phyloP scores from a whole-genome alignment of 1,284 basidiomycete genomes.

The Microbotryum scabiosae region DNA sequence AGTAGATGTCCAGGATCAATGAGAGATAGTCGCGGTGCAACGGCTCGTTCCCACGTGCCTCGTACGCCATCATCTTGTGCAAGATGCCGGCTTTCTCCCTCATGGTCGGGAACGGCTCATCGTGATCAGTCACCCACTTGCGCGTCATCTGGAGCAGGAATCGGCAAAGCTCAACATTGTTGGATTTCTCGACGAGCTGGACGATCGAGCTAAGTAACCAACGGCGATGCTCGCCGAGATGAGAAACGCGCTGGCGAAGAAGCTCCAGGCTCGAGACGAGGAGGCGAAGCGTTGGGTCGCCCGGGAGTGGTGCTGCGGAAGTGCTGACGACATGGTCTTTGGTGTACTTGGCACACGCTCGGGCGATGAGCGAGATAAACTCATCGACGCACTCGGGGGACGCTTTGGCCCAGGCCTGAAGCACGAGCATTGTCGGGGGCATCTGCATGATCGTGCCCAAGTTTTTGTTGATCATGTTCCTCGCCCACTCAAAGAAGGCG shows the following conservation, averaged over 20 bases:
- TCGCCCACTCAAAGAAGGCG: slow-evolving; percentile 73
- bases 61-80: slow-evolving; percentile 84
- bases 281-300: slow-evolving; percentile 40
- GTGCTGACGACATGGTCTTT: slow-evolving; percentile 72
- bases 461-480: slow-evolving; percentile 66
- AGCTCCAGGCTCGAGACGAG: slow-evolving; percentile 49
- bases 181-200: slow-evolving; percentile 85
- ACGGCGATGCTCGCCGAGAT: slow-evolving; percentile 49
- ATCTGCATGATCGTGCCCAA: slow-evolving; percentile 64
- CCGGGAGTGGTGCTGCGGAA: slow-evolving; percentile 14
- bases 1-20: slow-evolving; percentile 91
- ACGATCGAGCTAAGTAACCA: slow-evolving; percentile 66
- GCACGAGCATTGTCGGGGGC: slow-evolving; percentile 73
- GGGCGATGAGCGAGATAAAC: slow-evolving; percentile 66
- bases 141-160: slow-evolving; percentile 81
- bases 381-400: slow-evolving; percentile 76
- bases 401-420: slow-evolving; percentile 78
- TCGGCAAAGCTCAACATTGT: slow-evolving; percentile 67
- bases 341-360: slow-evolving; percentile 72
- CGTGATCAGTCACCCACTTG: slow-evolving; percentile 80
- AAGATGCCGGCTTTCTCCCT: slow-evolving; percentile 91
- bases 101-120: slow-evolving; percentile 71
- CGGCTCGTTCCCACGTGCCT: slow-evolving; percentile 57
- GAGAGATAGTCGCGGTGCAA: slow-evolving; percentile 81
- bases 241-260: slow-evolving; percentile 46